Percentiles rank a stretch among this genome's conserved stretches.
phyloP scores from a whole-genome alignment of 768 basidiomycete species.

The Antrodiella citrinella region DNA sequence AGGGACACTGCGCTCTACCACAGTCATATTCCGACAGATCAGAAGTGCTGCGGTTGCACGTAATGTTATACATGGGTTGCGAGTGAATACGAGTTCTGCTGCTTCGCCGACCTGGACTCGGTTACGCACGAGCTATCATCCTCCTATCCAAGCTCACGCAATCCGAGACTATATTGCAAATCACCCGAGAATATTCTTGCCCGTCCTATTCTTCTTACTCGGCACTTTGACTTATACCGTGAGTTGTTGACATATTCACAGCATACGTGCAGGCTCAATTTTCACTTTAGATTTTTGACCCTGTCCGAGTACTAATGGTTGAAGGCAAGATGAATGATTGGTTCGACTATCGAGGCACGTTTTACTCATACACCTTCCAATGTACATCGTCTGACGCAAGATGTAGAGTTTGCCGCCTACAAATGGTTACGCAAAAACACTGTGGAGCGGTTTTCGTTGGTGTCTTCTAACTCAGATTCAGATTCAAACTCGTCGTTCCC shows the following conservation, averaged over 20 bases:
- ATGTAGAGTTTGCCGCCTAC: conserved; percentile 68
- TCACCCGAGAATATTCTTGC: conserved; percentile 84
- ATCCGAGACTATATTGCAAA: conserved; percentile 72
- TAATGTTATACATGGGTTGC: conserved; percentile 67
- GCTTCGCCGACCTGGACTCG: conserved; percentile 26
- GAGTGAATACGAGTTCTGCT: conserved; percentile 20
- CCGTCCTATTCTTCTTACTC: conserved; percentile 77
- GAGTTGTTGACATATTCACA: conserved; percentile 19
- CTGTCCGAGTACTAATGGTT: conserved; percentile 77
- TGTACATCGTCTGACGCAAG: no score
- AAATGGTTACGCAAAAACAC: conserved; percentile 68
- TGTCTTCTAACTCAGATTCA: conserved; percentile 14
- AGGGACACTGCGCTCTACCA: conserved; percentile 59
- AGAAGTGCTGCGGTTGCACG: conserved; percentile 75
- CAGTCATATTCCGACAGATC: conserved; percentile 51
- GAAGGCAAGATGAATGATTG: conserved; percentile 76
- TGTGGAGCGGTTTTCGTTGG: conserved; percentile 38
- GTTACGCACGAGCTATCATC: conserved; percentile 51
- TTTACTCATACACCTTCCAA: no score
- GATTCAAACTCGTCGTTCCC: conserved; percentile 7
- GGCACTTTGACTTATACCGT: conserved; percentile 87
- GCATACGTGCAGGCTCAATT: not conserved
- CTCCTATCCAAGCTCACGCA: conserved; percentile 55
- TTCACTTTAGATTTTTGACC: conserved; percentile 79
- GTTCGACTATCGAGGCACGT: conserved; percentile 73